Base-by-base conservation (phyloP, 169 alveolate genomes). In the Amoebophrya sp. region DNA sequence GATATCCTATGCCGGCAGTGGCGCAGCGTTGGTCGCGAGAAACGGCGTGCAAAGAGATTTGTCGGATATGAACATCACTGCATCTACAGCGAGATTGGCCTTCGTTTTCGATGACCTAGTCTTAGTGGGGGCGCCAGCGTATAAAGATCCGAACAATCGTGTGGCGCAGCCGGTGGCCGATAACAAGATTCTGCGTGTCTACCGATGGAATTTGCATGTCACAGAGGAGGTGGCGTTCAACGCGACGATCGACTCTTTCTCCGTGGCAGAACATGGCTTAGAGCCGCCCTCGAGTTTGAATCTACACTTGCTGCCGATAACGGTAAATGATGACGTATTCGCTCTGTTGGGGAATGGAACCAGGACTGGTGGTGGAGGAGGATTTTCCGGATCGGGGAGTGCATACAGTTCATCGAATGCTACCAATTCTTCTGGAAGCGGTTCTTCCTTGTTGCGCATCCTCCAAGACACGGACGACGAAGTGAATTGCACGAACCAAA, bases 401-500 rank as follows among this genome's bases (percentile, higher is more conserved):
- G 18, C 29, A 6, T 47, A 6, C 6, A 12, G 29, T 47, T 47
- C 65, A 47, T 12, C 65, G 39, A 26, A 36, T 36, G 83, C 38
- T 29, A 26, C 36, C 38, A 26, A 36, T 36, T 26, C 38, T 65
- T 26, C 38, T 36, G 83, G 83, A 6, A 12, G 39, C 0, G 83
- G 83, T 0, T 6, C 83, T 26, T 26, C 2, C 2, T 36, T 65
- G 2, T 18, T 65, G 83, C 83, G 83, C 33, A 1, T 6, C 33
- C 83, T 65, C 33, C 2, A 1, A 29, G 1, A 29, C 36, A 0
- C 83, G 83, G 83, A 65, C 26, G 83, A 65, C 83, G 33, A 65
- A 26, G 83, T 12, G n/a, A 65, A 65, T 18, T 65, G 83, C 83
- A 65, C 83, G 83, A 65, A 65, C n/a, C 83, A 65, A 26, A 65